Conservation (phyloP, 1,139 yeast genomes). For the Candida sanyaensis region DNA sequence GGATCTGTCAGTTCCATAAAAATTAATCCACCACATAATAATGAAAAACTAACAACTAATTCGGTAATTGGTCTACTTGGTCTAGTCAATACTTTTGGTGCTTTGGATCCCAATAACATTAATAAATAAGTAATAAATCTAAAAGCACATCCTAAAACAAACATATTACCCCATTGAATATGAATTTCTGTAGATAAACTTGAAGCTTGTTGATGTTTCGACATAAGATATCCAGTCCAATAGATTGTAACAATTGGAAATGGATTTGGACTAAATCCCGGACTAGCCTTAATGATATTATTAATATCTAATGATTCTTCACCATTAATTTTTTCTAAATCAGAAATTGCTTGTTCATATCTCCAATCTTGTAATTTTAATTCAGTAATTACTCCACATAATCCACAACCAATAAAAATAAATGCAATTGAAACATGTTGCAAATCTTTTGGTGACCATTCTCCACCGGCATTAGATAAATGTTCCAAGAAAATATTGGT, state of each 20-base stretch:
- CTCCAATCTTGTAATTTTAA: conserved; percentile 53
- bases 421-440: conserved; percentile 97
- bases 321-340: conserved; percentile 16
- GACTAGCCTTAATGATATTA: conserved; percentile 44
- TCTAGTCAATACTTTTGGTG: conserved; percentile 38
- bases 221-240: conserved; percentile 98
- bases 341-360: conserved; percentile 34
- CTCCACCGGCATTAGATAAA: conserved; percentile 69
- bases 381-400: conserved; percentile 86
- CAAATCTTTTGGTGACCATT: conserved; percentile 88
- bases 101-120: conserved; percentile 41
- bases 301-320: conserved; percentile 1
- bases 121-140: conserved; percentile 69
- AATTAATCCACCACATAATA: conserved; percentile 85
- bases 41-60: conserved; percentile 70
- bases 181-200: conserved; percentile 76
- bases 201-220: conserved; percentile 88
- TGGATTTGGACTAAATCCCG: conserved; percentile 86
- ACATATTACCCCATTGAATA: conserved; percentile 86
- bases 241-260: conserved; percentile 90
- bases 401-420: conserved; percentile 88
- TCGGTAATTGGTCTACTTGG: conserved; percentile 76
- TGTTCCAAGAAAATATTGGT: conserved; percentile 91
- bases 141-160: conserved; percentile 76
- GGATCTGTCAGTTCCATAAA: conserved; percentile 93